Evolutionary conservation across 768 basidiomycete genomes (phyloP).

Genomic region (Russula brevipes): DNA sequence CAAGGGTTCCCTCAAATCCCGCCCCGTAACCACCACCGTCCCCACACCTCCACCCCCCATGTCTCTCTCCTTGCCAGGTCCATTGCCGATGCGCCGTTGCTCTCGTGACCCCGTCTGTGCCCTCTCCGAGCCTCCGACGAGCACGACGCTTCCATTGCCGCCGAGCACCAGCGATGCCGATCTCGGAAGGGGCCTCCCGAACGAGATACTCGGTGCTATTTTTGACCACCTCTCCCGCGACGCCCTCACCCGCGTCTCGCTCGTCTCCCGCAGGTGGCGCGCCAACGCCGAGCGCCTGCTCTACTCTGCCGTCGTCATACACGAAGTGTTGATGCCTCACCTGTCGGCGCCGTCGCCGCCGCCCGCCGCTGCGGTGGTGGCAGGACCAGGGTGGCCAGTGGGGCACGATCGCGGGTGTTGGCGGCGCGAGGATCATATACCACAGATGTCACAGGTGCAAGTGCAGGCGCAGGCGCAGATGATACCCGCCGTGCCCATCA

Average conservation of each 20-base stretch:
- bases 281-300: slow-evolving; percentile 56
- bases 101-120: background rate
- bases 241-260: slow-evolving; percentile 39
- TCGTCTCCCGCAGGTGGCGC: slow-evolving; percentile 40
- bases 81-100: background rate
- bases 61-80: background rate
- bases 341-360: background rate
- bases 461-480: no score
- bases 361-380: slow-evolving; percentile 32
- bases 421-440: no score
- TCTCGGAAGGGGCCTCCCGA: slow-evolving; percentile 38
- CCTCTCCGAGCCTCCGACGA: background rate
- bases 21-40: no score
- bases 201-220: slow-evolving; percentile 51
- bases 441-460: no score
- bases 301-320: slow-evolving; percentile 48
- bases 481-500: slow-evolving; percentile 27
- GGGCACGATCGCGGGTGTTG: no score
- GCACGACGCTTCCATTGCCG: background rate
- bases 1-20: slow-evolving; percentile 4
- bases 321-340: slow-evolving; percentile 41
- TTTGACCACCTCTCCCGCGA: slow-evolving; percentile 34
- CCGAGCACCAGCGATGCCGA: background rate
- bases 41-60: background rate
- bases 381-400: no score